Evolutionary conservation across 106 monocot genomes (phyloP), one percentile per base, ranked within the genome.

Genomic region (Dactylorhiza incarnata): DNA sequence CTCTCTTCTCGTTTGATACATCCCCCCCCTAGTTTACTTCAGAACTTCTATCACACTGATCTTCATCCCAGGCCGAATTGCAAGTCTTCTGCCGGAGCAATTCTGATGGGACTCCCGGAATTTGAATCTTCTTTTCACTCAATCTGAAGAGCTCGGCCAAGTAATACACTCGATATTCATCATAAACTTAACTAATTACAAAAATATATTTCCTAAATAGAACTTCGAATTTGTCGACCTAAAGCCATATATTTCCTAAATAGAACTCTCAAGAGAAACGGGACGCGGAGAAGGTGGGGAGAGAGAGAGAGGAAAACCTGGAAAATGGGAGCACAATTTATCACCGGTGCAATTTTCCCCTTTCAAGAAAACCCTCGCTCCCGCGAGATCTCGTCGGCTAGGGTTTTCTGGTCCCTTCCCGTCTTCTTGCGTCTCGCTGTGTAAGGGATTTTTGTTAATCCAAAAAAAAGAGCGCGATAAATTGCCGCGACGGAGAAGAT

Each of bases 361-460:
- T 45, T 14, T 6, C 69, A 44, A n/a, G 16, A 71, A 17, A 45
- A 14, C 69, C 72, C 10, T 72, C 49, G 44, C 22, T 49, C 72
- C 48, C 72, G 72, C 72, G 72, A 72, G 72, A 72, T 49, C 72
- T 72, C 72, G 72, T 23, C 72, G 72, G 3, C 44, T 72, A 72
- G 72, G 72, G 72, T 72, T 72, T 49, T 2, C 9, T 4, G 23
- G 72, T 23, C 13, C 69, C 5, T 69, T 45, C 17, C 67, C 62
- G 7, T 7, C 43, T 6, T 46, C 19, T n/a, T 46, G 15, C 69
- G 43, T 45, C 69, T 46, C 69, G 69, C 12, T 44, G 46, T 12
- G 1, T 12, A 46, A 5, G 10, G 47, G 0, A 4, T 72, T 20
- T 11, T 45, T 6, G 5, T 45, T 69, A 66, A 26, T 19, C 29